Conservation (phyloP, 208 protist genomes). For the Polymyxa betae region DNA sequence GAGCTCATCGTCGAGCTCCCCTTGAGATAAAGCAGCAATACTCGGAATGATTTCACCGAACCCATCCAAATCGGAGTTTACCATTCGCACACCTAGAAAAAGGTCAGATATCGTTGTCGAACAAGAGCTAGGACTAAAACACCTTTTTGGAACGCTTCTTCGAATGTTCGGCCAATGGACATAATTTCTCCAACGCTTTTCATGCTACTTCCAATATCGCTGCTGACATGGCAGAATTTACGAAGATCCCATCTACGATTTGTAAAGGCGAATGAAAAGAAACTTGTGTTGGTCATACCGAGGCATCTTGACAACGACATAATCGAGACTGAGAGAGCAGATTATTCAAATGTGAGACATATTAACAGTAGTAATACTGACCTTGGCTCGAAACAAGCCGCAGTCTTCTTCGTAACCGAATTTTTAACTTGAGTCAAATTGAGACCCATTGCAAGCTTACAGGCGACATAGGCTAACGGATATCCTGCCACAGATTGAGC, state of each 20-base stretch:
- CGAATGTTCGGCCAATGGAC: constrained; percentile 95
- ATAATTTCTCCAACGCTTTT: constrained; percentile 81
- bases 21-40: background rate
- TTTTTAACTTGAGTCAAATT: constrained; percentile 68
- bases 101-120: constrained; percentile 4
- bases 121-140: constrained; percentile 82
- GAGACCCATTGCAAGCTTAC: constrained; percentile 91
- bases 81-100: constrained; percentile 51
- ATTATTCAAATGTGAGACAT: background rate
- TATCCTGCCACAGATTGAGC: constrained; percentile 78
- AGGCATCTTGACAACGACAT: constrained; percentile 92
- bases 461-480: constrained; percentile 95
- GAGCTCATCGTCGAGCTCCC: constrained; percentile 56
- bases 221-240: constrained; percentile 58
- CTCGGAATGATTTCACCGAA: constrained; percentile 53
- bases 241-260: constrained; percentile 56
- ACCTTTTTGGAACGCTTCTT: constrained; percentile 96
- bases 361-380: background rate
- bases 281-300: no score
- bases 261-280: background rate
- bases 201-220: constrained; percentile 20
- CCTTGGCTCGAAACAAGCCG: constrained; percentile 94
- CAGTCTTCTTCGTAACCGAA: constrained; percentile 81
- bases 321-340: constrained; percentile 82
- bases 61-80: constrained; percentile 56